Percentiles rank a stretch among this genome's conserved stretches.
phyloP scores from a whole-genome alignment of 805 yeast genomes.

The Tetrapisispora arboricola region DNA sequence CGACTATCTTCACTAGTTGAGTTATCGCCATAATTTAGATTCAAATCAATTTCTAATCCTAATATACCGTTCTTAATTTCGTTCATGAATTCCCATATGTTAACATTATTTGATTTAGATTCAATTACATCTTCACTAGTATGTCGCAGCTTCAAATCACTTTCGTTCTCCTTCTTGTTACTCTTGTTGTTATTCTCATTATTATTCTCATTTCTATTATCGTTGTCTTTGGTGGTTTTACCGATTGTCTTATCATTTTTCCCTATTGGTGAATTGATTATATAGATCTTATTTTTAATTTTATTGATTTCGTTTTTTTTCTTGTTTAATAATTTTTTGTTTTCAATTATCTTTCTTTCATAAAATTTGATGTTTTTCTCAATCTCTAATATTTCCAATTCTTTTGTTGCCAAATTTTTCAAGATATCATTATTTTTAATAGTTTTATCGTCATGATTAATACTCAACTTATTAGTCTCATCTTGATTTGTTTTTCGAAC shows the following conservation, averaged over 20 bases:
- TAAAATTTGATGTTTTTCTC: conserved; percentile 44
- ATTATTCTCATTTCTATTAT: background rate
- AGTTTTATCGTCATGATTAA: background rate
- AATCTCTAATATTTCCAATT: conserved; percentile 54
- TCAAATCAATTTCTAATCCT: conserved; percentile 28
- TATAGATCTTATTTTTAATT: conserved; percentile 28
- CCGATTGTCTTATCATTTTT: background rate
- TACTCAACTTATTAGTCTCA: background rate
- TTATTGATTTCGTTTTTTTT: conserved; percentile 27
- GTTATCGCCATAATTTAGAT: background rate
- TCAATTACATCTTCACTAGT: background rate
- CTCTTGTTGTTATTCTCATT: background rate
- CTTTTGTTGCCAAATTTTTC: conserved; percentile 55
- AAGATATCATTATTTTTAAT: conserved; percentile 39
- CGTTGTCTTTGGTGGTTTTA: no score
- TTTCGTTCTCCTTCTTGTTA: background rate
- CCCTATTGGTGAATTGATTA: conserved; percentile 5
- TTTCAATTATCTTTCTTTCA: conserved; percentile 37
- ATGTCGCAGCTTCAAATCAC: background rate
- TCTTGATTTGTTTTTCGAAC: no score
- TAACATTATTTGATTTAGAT: background rate
- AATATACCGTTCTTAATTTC: conserved; percentile 36
- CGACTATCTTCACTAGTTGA: background rate
- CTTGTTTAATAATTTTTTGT: conserved; percentile 40
- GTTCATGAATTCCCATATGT: conserved; percentile 40